Percentiles rank a stretch among this genome's conserved stretches.
Conservation (phyloP, 2,329 filamentous ascomycete species). For the Xylariaceae sp. region DNA sequence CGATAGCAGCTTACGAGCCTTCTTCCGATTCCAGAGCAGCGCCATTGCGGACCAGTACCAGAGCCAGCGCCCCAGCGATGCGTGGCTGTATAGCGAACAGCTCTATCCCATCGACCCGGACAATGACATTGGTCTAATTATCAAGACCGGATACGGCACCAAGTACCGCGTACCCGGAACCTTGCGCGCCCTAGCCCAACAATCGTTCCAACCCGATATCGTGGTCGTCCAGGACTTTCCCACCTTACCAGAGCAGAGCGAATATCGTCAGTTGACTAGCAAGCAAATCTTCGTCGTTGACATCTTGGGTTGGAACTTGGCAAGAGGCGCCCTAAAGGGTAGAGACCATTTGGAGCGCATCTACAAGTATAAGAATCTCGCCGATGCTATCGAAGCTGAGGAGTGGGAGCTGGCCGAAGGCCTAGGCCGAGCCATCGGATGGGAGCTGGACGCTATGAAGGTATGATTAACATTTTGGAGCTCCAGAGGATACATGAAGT, state of each 20-base stretch:
- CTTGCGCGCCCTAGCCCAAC: constrained; percentile 42
- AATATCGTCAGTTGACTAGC: constrained; percentile 25
- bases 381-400: constrained; percentile 31
- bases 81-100: constrained; percentile 39
- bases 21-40: constrained; percentile 30
- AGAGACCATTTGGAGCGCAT: constrained; percentile 30
- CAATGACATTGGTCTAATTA: constrained; percentile 45
- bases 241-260: constrained; percentile 20
- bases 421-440: constrained; percentile 31
- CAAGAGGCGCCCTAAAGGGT: constrained; percentile 27
- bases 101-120: constrained; percentile 40
- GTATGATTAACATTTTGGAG: constrained; percentile 19
- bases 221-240: constrained; percentile 50
- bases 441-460: constrained; percentile 36
- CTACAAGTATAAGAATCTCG: constrained; percentile 30
- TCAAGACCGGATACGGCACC: constrained; percentile 55
- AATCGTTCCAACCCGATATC: constrained; percentile 38
- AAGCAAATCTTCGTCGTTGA: constrained; percentile 30
- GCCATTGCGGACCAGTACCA: constrained; percentile 30
- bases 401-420: constrained; percentile 32
- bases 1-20: constrained; percentile 28
- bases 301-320: constrained; percentile 33
- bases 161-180: constrained; percentile 43
- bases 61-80: constrained; percentile 33
- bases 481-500: not conserved